phyloP scores from a whole-genome alignment of 192 early-diverging fungal genomes.

The Mortierella antarctica region DNA sequence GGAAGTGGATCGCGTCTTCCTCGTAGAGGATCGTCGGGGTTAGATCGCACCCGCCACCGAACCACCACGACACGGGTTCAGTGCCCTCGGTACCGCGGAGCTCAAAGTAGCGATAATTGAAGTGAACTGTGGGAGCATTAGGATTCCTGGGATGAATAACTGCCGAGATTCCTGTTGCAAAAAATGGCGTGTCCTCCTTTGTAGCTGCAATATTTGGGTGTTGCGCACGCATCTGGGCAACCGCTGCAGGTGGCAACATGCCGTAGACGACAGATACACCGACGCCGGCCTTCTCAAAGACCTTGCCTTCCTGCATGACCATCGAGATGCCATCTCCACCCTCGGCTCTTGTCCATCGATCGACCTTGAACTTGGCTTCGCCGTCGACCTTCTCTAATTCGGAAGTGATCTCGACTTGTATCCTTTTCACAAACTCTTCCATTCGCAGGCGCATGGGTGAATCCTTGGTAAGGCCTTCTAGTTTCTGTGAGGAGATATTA shows the following conservation, averaged over 20 bases:
- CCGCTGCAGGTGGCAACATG: conserved; percentile 79
- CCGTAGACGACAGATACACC: conserved; percentile 91
- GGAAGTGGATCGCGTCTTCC: conserved; percentile 95
- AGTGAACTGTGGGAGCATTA: conserved; percentile 92
- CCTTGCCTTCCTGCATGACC: conserved; percentile 90
- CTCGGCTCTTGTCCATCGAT: conserved; percentile 87
- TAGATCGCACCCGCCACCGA: conserved; percentile 96
- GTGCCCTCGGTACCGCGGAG: conserved; percentile 67
- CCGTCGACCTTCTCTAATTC: conserved; percentile 73
- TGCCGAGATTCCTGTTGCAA: conserved; percentile 89
- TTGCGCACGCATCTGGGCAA: conserved; percentile 90
- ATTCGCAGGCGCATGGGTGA: conserved; percentile 85
- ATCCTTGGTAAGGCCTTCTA: conserved; percentile 57
- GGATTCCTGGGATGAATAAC: conserved; percentile 98
- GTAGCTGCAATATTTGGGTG: conserved; percentile 66
- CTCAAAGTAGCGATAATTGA: conserved; percentile 99
- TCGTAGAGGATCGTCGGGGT: conserved; percentile 92
- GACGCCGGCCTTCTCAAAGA: conserved; percentile 98
- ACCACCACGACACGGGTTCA: conserved; percentile 88
- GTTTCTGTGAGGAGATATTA: conserved; percentile 15
- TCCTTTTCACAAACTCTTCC: conserved; percentile 78
- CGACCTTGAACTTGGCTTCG: conserved; percentile 72
- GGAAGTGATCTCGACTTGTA: conserved; percentile 81
- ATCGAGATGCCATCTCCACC: conserved; percentile 94
- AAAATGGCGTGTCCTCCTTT: conserved; percentile 75